phyloP scores from a whole-genome alignment of 805 yeast species.

The Ogataea paraovalis region DNA sequence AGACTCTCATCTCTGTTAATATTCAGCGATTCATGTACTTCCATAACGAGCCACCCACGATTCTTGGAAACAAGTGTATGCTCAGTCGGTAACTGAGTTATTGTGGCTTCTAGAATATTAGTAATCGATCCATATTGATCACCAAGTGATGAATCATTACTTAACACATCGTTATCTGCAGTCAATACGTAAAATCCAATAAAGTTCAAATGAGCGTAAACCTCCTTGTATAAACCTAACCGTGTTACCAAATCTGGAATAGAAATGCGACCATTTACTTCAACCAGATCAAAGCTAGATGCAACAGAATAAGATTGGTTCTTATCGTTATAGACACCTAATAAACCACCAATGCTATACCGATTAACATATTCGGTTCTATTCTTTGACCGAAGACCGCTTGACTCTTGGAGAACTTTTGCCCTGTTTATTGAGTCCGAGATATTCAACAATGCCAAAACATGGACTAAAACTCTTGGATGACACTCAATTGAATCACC shows the following conservation, averaged over 20 bases:
- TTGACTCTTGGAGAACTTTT: not conserved
- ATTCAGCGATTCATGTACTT: constrained; percentile 2
- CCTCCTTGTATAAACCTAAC: constrained; percentile 18
- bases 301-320: constrained; percentile 6
- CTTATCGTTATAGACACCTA: constrained; percentile 11
- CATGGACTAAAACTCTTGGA: constrained; percentile 10
- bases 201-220: constrained; percentile 21
- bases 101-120: not conserved
- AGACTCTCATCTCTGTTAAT: not conserved
- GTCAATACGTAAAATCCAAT: constrained; percentile 23
- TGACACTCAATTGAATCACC: not conserved
- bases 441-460: constrained; percentile 12
- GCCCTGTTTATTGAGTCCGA: constrained; percentile 10
- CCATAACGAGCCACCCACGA: not conserved
- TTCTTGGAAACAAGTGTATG: too few species aligned
- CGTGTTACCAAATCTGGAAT: constrained; percentile 5
- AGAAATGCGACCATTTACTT: not conserved
- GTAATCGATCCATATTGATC: too few species aligned
- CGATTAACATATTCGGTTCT: not conserved
- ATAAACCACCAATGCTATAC: constrained; percentile 10
- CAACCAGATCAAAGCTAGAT: constrained; percentile 12
- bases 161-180: not conserved
- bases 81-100: not conserved
- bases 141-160: too few species aligned
- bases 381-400: not conserved